Base-by-base conservation (phyloP, 192 early-diverging fungal genomes). In the Coemansia biformis region DNA sequence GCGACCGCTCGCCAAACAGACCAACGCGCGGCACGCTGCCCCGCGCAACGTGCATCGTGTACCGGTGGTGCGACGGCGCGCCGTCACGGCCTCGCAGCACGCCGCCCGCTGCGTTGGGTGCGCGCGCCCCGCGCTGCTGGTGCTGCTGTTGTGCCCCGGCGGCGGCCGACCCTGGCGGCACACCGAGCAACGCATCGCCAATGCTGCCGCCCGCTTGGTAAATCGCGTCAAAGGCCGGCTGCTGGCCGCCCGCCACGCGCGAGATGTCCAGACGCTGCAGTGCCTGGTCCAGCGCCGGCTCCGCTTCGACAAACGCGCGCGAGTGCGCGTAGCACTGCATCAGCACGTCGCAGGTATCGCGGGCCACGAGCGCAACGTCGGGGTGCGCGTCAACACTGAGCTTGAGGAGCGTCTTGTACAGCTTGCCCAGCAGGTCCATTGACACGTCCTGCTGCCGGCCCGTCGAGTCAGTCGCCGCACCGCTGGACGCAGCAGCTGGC, bases 381-480 rank as follows among this genome's bases (percentile, higher is more conserved):
- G 77, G 80, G 49, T 88, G 86, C 23, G 90, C 80, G 51, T 98
- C 95, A 0, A 83, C 79, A 15, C 84, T 86, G 9, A 98, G 76
- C 35, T 74, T 81, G 32, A 96, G 78, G 6, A 96, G 55, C 7
- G 82, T 79, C 75, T 94, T 95, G 84, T 86, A 91, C 14, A 93
- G 78, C 80, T 21, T 80, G 63, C 49, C 61, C 54, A 74, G 40
- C 45, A 75, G 26, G 21, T 59, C 68, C 38, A 37, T 34, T 14
- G 57, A 46, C n/a, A 59, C 57, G 17, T 65, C 71, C 8, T 47
- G 43, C 26, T 46, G 17, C 11, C 46, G 63, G 35, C 39, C 67
- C 35, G 48, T 24, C n/a, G 57, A 11, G 39, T 15, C 23, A 8
- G 31, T 14, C 16, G 18, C 31, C 17, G 26, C 39, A 13, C 16